These are phyloP conservation scores for Cryptococcus sp. DNA, from an alignment of 1,284 basidiomycete genomes.

Conservation along the genomic window DNA sequence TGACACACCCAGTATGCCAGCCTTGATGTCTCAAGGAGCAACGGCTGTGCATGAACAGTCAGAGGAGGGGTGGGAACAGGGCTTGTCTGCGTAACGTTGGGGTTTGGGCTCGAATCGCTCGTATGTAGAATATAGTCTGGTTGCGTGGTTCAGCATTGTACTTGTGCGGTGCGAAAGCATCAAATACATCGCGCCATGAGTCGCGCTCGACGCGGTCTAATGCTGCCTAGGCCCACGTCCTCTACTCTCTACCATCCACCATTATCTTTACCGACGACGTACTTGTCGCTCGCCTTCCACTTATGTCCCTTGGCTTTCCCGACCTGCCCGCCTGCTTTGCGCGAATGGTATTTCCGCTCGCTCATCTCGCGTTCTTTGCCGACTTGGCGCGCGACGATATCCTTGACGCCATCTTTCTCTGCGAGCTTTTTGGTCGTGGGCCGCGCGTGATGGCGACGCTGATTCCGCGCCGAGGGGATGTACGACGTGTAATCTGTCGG, in stretches of 20 bases:
- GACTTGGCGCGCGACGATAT: conserved; percentile 67
- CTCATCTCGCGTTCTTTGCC: conserved; percentile 65
- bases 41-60: no score
- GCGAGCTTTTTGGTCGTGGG: conserved; percentile 26
- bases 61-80: no score
- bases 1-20: no score
- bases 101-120: no score
- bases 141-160: no score
- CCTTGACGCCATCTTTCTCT: conserved; percentile 52
- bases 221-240: background rate
- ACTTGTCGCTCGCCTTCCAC: conserved; percentile 71
- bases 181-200: no score
- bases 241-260: conserved; percentile 47
- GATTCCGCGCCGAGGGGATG: conserved; percentile 23
- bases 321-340: conserved; percentile 64
- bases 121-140: no score
- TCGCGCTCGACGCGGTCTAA: no score
- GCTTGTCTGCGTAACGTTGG: no score
- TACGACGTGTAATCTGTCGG: conserved; percentile 47
- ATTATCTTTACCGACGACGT: conserved; percentile 62
- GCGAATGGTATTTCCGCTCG: conserved; percentile 71
- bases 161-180: no score
- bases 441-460: conserved; percentile 8
- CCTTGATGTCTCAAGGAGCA: no score
- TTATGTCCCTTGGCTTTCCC: conserved; percentile 80